Conservation (phyloP, 345 rosid genomes). For the Streptanthus diversifolius region DNA sequence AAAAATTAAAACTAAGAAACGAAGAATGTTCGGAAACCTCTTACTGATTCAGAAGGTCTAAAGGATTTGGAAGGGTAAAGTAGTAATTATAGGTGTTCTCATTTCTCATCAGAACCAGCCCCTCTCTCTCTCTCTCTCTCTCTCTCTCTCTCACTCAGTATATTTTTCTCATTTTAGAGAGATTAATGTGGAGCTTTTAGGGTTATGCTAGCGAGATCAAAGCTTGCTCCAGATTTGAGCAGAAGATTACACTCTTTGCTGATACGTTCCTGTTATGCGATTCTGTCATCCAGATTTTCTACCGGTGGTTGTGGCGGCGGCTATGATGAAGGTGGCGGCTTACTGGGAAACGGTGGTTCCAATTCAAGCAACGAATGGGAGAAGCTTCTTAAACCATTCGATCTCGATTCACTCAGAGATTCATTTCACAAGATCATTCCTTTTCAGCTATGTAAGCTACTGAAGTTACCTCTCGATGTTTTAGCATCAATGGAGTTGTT, state of each 20-base stretch:
- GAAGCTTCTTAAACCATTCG: slow-evolving; percentile 75
- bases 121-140: background rate
- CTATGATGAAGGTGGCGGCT: background rate
- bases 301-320: slow-evolving; percentile 3
- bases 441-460: slow-evolving; percentile 54
- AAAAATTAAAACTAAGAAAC: background rate
- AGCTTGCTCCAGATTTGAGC: slow-evolving; percentile 35
- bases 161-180: background rate
- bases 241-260: slow-evolving; percentile 31
- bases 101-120: background rate
- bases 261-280: background rate
- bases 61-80: background rate
- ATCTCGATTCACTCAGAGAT: slow-evolving; percentile 54
- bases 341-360: slow-evolving; percentile 22
- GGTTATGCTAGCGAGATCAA: slow-evolving; percentile 46
- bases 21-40: background rate
- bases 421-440: slow-evolving; percentile 52
- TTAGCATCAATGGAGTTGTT: slow-evolving; percentile 60
- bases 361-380: slow-evolving; percentile 67
- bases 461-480: slow-evolving; percentile 65
- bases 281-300: slow-evolving; percentile 26
- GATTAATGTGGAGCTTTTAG: slow-evolving; percentile 30
- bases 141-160: background rate
- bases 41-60: background rate
- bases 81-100: background rate